Evolutionary conservation across 2,329 filamentous ascomycete species (phyloP).

Genomic region (Aspergillus proliferans): DNA sequence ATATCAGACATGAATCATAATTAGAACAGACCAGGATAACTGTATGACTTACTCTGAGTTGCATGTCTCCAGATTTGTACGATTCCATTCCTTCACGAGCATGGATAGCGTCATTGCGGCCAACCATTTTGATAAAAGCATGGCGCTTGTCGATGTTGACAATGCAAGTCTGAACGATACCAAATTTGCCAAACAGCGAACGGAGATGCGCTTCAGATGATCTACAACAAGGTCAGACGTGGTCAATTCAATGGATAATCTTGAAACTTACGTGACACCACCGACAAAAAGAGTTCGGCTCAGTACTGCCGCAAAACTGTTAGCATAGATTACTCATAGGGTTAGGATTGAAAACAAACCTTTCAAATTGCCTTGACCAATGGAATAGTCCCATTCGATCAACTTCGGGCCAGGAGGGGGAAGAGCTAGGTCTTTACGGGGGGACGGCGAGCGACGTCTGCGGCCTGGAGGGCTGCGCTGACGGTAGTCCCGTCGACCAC

Average conservation of each 20-base stretch:
- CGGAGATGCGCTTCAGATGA: conserved; percentile 77
- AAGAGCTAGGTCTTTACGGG: conserved; percentile 39
- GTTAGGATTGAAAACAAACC: conserved; percentile 34
- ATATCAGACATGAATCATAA: conserved; percentile 28
- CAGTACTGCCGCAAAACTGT: conserved; percentile 52
- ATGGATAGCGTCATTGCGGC: conserved; percentile 71
- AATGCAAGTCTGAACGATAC: conserved; percentile 91
- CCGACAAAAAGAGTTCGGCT: conserved; percentile 96
- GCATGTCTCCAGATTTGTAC: conserved; percentile 63
- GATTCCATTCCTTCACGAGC: conserved; percentile 87
- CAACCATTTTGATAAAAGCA: conserved; percentile 98
- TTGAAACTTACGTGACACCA: conserved; percentile 69
- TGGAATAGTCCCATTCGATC: conserved; percentile 68
- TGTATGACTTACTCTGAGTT: conserved; percentile 57
- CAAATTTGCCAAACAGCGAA: conserved; percentile 71
- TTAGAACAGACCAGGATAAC: not conserved
- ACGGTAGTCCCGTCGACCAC: conserved; percentile 62
- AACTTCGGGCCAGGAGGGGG: conserved; percentile 59
- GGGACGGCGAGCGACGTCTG: conserved; percentile 59
- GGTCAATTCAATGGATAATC: not conserved
- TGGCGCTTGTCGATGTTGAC: conserved; percentile 97
- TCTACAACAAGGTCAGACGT: conserved; percentile 37
- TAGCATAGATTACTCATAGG: conserved; percentile 2
- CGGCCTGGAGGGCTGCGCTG: conserved; percentile 76
- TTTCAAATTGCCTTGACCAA: conserved; percentile 76